Evolutionary conservation across 805 yeast genomes (phyloP), one percentile per base, ranked within the genome.

Genomic region (Limtongia smithiae): DNA sequence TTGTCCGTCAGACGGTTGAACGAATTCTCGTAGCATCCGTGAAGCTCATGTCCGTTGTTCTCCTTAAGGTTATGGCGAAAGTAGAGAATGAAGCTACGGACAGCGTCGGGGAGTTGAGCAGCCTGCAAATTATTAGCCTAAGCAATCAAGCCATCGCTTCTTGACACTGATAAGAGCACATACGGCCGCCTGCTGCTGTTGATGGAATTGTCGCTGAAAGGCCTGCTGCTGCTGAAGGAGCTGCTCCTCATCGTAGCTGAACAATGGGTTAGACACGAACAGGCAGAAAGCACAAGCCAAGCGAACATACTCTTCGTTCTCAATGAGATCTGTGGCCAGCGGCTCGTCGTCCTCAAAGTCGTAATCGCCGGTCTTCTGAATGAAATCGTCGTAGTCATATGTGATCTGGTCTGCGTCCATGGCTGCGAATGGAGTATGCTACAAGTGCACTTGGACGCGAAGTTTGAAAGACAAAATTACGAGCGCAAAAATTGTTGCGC

Each of bases 1-100:
- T 68, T 68, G 46, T 74, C 78, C 32, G 75, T 72, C 44, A 74
- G 62, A 56, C 71, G 71, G 64, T 71, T 71, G 65, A 74, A 74
- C 36, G 69, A 65, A 43, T 65, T 63, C 53, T 73, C 77, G 59
- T 74, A 75, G 58, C 75, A 73, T 27, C 69, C 67, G 51, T 69
- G 71, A 39, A 74, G 62, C 49, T 72, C 76, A 55, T 68, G 66
- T 24, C 68, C 70, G 55, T 73, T 70, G 63, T 71, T 71, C 37
- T 73, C 76, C 34, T 62, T 54, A 44, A 72, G 54, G 50, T 66
- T 71, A 57, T 69, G 68, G 63, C 73, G 70, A 60, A 75, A 74
- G 55, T 66, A 65, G 49, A 68, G 65, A 55, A 74, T 67, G 62
- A 73, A 74, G 37, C 68, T 70, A 21, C 65, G 60, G 41, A 75